Evolutionary conservation across 2,329 filamentous ascomycete genomes (phyloP).

Genomic region (Aaosphaeria pasadenensis): DNA sequence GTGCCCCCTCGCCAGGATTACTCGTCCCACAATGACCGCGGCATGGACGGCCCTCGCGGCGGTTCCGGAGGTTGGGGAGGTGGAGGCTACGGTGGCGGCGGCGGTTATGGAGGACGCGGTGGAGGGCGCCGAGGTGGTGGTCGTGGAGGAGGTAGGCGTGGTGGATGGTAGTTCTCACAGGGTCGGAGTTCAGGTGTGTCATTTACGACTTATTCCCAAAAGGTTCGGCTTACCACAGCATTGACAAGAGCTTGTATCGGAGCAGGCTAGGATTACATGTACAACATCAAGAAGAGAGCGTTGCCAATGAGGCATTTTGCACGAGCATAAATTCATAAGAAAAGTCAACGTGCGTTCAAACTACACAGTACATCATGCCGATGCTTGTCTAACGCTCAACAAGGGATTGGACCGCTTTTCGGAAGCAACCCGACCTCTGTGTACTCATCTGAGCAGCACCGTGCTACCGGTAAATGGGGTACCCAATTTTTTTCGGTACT

Average conservation of each 20-base stretch:
- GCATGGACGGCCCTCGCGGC: constrained; percentile 22
- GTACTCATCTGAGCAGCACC: no score
- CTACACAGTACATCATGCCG: no score
- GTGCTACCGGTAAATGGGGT: no score
- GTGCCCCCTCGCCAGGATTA: constrained; percentile 51
- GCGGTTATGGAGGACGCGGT: constrained; percentile 21
- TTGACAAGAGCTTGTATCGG: background rate
- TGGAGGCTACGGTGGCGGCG: constrained; percentile 15
- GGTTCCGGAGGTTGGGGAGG: constrained; percentile 16
- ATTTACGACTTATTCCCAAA: constrained; percentile 22
- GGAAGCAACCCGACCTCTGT: no score
- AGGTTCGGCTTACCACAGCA: constrained; percentile 31
- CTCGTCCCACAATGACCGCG: constrained; percentile 14
- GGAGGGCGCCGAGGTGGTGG: constrained; percentile 17
- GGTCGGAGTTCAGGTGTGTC: constrained; percentile 36
- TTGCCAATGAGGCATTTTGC: no score
- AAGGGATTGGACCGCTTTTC: no score
- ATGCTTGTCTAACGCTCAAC: no score
- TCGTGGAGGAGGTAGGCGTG: constrained; percentile 29
- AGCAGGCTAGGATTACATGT: no score
- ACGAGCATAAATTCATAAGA: no score
- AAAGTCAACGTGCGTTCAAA: no score
- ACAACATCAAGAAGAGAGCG: no score
- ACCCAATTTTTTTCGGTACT: no score
- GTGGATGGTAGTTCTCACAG: constrained; percentile 24